A percentile compares a stretch with the other conserved stretches of the same genome.
Evolutionary conservation across 192 early-diverging fungal species (phyloP).

Genomic region (Rhizophagus clarus): DNA sequence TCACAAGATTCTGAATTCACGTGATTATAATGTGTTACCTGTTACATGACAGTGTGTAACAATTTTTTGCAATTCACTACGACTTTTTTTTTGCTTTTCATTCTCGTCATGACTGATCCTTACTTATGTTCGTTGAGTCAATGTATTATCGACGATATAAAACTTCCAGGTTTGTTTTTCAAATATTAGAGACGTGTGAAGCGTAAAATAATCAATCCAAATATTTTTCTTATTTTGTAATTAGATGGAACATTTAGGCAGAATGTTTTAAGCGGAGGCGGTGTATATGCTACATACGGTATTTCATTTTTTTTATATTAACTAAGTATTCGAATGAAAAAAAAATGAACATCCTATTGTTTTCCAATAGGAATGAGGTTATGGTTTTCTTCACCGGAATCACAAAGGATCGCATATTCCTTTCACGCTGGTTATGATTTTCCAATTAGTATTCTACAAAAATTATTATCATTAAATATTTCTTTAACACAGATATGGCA

Average conservation of each 20-base stretch:
- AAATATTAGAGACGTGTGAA: neutral
- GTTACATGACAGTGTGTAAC: too few species aligned
- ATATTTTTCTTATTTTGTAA: constrained; percentile 36
- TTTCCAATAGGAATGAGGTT: constrained; percentile 41
- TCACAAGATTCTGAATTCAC: too few species aligned
- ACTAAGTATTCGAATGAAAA: neutral
- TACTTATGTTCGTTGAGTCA: constrained; percentile 25
- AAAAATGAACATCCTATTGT: neutral
- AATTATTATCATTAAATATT: constrained; percentile 35
- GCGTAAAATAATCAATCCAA: neutral
- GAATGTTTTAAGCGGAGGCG: constrained; percentile 43
- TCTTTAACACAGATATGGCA: constrained; percentile 33
- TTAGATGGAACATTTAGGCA: constrained; percentile 35
- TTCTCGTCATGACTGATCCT: neutral
- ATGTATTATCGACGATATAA: constrained; percentile 29
- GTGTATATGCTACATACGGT: constrained; percentile 49
- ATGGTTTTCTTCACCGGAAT: constrained; percentile 36
- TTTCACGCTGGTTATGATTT: constrained; percentile 44
- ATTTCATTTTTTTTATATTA: neutral
- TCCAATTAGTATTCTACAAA: constrained; percentile 33
- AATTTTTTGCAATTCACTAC: too few species aligned
- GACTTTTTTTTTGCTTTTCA: neutral
- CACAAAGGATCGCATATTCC: constrained; percentile 39
- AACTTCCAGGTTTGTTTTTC: constrained; percentile 8
- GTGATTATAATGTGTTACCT: too few species aligned